phyloP scores from a whole-genome alignment of 441 rosid genomes.

The Francoa sonchifolia region DNA sequence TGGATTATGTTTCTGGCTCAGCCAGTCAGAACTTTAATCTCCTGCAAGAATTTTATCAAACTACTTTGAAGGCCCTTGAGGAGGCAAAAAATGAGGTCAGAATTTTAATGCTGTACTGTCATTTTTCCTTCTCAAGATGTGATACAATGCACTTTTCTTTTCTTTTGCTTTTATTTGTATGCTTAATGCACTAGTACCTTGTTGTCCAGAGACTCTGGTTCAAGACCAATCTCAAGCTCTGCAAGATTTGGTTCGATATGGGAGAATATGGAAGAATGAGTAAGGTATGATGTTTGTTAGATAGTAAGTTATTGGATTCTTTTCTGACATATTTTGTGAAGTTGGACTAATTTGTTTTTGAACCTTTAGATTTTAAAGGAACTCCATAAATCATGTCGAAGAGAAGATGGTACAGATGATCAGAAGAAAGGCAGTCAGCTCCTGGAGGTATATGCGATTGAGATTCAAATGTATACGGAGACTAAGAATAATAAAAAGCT shows the following conservation, averaged over 20 bases:
- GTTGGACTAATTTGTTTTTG: not conserved
- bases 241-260: constrained; percentile 97
- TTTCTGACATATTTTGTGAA: too few species aligned
- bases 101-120: too few species aligned
- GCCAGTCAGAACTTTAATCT: constrained; percentile 86
- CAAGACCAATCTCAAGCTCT: constrained; percentile 94
- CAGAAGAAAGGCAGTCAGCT: constrained; percentile 99
- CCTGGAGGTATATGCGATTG: constrained; percentile 93
- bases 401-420: constrained; percentile 96
- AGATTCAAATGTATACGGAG: constrained; percentile 96
- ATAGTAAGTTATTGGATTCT: not conserved
- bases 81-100: constrained; percentile 98
- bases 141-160: not conserved
- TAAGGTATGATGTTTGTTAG: constrained; percentile 38
- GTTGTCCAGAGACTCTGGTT: constrained; percentile 89
- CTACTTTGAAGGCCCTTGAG: constrained; percentile 92
- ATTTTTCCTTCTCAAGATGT: too few species aligned
- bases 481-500: constrained; percentile 97
- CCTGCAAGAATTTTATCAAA: constrained; percentile 85
- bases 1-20: constrained; percentile 99
- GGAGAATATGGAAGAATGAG: constrained; percentile 96
- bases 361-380: constrained; percentile 67
- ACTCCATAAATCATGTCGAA: constrained; percentile 92
- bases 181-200: too few species aligned
- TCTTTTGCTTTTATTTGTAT: too few species aligned